A percentile compares a stretch with the other conserved stretches of the same genome.
Conservation (phyloP, 495 filamentous ascomycete genomes). For the Bryoglossum gracile region DNA sequence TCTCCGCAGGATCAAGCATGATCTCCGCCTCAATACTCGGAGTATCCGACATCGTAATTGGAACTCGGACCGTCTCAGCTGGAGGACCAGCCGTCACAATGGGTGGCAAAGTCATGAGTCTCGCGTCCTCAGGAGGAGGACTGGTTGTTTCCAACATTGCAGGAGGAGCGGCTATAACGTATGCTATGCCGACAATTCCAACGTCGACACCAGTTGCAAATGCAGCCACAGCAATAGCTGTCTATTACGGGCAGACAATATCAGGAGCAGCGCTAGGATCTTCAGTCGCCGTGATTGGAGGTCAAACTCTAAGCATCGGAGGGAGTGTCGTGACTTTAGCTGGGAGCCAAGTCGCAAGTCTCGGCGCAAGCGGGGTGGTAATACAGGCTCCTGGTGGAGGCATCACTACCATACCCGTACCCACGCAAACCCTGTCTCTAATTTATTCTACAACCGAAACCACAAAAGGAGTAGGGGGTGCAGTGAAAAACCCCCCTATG, state of each 20-base stretch:
- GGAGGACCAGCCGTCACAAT: slow-evolving; percentile 1
- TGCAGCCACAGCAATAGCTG: background rate
- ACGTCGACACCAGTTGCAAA: background rate
- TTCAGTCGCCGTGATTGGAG: background rate
- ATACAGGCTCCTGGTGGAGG: slow-evolving; percentile 4
- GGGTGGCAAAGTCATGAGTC: background rate
- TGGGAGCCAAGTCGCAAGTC: background rate
- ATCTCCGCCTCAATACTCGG: background rate
- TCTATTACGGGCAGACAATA: background rate
- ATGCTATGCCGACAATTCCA: background rate
- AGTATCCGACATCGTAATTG: background rate
- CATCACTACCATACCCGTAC: background rate
- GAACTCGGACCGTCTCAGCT: background rate
- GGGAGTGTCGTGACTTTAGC: background rate
- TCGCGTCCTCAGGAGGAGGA: background rate
- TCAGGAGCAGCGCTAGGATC: background rate
- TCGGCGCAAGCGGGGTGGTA: background rate
- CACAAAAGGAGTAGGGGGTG: no score
- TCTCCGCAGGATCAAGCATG: background rate
- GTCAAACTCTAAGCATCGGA: background rate
- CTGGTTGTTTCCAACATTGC: background rate
- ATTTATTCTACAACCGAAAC: no score
- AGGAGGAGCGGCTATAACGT: background rate
- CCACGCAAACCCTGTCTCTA: no score
- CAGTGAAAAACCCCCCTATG: no score